Conservation (phyloP, 257 asterid genomes). For the Avicennia marina region DNA sequence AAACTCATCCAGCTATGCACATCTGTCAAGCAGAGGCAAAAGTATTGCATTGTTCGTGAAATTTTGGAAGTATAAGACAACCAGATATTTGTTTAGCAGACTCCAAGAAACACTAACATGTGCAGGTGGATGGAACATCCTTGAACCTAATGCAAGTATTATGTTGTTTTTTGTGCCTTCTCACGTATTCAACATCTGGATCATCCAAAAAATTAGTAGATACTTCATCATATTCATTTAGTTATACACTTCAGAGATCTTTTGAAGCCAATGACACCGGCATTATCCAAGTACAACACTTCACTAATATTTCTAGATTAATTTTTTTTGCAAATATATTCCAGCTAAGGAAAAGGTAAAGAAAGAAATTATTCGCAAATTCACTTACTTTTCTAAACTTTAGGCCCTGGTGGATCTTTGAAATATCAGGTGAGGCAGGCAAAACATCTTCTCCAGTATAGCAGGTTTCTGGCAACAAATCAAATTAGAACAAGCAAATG, state of each 20-base stretch:
- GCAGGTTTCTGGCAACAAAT: slow-evolving; percentile 38
- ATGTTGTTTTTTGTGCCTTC: neutral
- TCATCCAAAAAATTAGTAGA: neutral
- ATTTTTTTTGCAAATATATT: neutral
- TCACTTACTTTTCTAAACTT: slow-evolving; percentile 43
- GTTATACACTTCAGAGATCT: neutral
- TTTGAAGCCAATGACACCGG: neutral
- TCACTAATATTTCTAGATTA: neutral
- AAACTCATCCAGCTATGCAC: no score
- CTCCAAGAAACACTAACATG: no score
- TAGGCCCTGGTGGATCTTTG: slow-evolving; percentile 34
- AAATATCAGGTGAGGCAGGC: slow-evolving; percentile 42
- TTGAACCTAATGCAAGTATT: no score
- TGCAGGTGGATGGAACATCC: no score
- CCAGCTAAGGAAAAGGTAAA: slow-evolving; percentile 4
- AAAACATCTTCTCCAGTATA: slow-evolving; percentile 41
- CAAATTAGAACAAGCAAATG: slow-evolving; percentile 19
- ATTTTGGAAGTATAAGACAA: no score
- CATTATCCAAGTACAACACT: neutral
- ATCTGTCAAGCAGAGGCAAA: no score
- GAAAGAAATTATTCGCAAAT: slow-evolving; percentile 1
- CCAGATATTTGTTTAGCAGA: no score
- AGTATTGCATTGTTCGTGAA: no score
- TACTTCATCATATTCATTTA: neutral
- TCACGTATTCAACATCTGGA: neutral